phyloP scores from a whole-genome alignment of 192 early-diverging fungal genomes.

The Backusella tuberculispora region DNA sequence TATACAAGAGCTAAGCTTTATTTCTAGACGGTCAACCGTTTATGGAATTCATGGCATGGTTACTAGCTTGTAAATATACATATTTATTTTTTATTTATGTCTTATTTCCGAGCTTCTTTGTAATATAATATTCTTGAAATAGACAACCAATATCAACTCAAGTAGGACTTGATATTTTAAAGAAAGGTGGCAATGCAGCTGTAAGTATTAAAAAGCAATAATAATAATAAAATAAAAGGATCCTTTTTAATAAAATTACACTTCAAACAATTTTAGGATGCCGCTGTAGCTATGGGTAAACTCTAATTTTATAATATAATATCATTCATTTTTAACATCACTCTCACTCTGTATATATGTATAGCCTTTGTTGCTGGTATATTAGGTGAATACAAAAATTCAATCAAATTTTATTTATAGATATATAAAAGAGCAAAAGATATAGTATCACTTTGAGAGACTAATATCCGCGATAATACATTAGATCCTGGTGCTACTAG shows the following conservation, averaged over 20 bases:
- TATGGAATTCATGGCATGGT: no score
- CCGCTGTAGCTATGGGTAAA: slow-evolving; percentile 56
- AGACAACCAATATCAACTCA: slow-evolving; percentile 73
- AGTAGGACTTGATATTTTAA: slow-evolving; percentile 65
- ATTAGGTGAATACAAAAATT: slow-evolving; percentile 46
- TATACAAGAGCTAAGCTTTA: no score
- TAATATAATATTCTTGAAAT: background rate
- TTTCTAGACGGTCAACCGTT: no score
- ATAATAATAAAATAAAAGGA: background rate
- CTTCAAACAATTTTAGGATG: slow-evolving; percentile 39
- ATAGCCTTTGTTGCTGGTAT: slow-evolving; percentile 65
- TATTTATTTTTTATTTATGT: no score
- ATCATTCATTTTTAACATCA: slow-evolving; percentile 6
- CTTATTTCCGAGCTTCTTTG: no score
- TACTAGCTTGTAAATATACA: no score
- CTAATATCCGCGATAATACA: no score
- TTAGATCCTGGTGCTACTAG: slow-evolving; percentile 69
- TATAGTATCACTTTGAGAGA: no score
- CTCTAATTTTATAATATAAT: background rate
- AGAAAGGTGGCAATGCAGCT: slow-evolving; percentile 74
- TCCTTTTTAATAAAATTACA: background rate
- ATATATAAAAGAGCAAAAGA: slow-evolving; percentile 30
- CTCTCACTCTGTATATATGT: background rate
- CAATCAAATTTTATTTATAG: background rate
- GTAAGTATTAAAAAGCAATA: slow-evolving; percentile 43